Evolutionary conservation across 352 stramenopile genomes (phyloP).

Genomic region (Albugo candida): DNA sequence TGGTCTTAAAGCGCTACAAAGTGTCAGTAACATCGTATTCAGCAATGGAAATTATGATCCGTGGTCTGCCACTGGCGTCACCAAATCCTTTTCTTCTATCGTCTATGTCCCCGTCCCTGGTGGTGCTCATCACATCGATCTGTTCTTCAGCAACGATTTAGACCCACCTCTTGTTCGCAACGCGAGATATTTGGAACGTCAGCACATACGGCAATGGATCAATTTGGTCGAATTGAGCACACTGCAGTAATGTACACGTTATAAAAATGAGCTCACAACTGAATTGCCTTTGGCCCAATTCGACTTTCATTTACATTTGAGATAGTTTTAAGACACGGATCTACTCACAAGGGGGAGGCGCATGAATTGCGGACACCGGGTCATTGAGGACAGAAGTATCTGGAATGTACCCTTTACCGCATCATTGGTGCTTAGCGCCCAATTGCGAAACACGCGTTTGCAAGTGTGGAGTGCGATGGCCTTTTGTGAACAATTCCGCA

Average conservation of each 20-base stretch:
- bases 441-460: too few relatives aligned
- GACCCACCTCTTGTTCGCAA: conserved; percentile 60
- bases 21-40: conserved; percentile 86
- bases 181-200: conserved; percentile 46
- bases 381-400: too few relatives aligned
- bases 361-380: too few relatives aligned
- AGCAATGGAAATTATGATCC: conserved; percentile 89
- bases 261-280: conserved; percentile 10
- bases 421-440: too few relatives aligned
- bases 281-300: too few relatives aligned
- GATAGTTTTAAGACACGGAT: too few relatives aligned
- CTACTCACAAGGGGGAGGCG: too few relatives aligned
- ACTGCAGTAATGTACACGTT: not conserved
- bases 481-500: too few relatives aligned
- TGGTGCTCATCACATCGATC: conserved; percentile 77
- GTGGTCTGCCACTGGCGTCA: conserved; percentile 80
- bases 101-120: conserved; percentile 44
- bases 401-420: too few relatives aligned
- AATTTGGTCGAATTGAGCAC: conserved; percentile 23
- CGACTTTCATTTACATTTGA: too few relatives aligned
- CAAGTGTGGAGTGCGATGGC: too few relatives aligned
- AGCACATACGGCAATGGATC: conserved; percentile 73
- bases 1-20: conserved; percentile 33
- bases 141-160: conserved; percentile 79
- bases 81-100: conserved; percentile 38